Evolutionary conservation across 495 filamentous ascomycete genomes (phyloP).

Genomic region (Hyaloscypha finlandica): DNA sequence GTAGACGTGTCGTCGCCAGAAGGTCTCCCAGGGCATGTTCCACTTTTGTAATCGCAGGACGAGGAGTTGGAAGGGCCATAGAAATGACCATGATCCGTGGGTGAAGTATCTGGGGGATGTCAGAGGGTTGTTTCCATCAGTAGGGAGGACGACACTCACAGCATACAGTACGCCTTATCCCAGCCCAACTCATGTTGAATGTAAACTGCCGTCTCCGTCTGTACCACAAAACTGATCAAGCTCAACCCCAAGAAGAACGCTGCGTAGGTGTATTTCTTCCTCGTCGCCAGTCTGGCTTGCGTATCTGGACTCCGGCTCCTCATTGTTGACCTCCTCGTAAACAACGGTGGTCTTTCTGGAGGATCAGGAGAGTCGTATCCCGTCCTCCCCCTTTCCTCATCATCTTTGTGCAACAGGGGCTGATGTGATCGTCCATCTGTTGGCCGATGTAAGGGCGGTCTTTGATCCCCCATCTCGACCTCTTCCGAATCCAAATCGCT

Average conservation of each 20-base stretch:
- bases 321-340: slow-evolving; percentile 34
- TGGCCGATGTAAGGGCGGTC: slow-evolving; percentile 52
- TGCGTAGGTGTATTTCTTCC: slow-evolving; percentile 83
- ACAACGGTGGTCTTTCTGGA: slow-evolving; percentile 20
- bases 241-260: slow-evolving; percentile 78
- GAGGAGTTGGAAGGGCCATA: slow-evolving; percentile 84
- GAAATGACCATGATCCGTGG: slow-evolving; percentile 86
- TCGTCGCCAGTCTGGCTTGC: slow-evolving; percentile 59
- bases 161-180: slow-evolving; percentile 98
- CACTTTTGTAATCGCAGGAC: slow-evolving; percentile 72
- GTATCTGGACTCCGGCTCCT: slow-evolving; percentile 38
- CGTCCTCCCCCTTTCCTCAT: slow-evolving; percentile 41
- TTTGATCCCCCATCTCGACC: slow-evolving; percentile 40
- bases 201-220: slow-evolving; percentile 93
- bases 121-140: slow-evolving; percentile 2
- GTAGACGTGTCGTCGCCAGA: slow-evolving; percentile 81
- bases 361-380: slow-evolving; percentile 33
- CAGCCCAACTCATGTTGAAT: slow-evolving; percentile 86
- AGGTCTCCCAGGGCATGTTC: slow-evolving; percentile 73
- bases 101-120: slow-evolving; percentile 71
- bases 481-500: slow-evolving; percentile 43
- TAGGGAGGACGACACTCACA: slow-evolving; percentile 50
- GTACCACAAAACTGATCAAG: slow-evolving; percentile 78
- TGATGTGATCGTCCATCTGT: slow-evolving; percentile 53
- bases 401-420: slow-evolving; percentile 51